Conservation (phyloP, 2,329 filamentous ascomycete genomes). For the Hirsutella rhossiliensis region DNA sequence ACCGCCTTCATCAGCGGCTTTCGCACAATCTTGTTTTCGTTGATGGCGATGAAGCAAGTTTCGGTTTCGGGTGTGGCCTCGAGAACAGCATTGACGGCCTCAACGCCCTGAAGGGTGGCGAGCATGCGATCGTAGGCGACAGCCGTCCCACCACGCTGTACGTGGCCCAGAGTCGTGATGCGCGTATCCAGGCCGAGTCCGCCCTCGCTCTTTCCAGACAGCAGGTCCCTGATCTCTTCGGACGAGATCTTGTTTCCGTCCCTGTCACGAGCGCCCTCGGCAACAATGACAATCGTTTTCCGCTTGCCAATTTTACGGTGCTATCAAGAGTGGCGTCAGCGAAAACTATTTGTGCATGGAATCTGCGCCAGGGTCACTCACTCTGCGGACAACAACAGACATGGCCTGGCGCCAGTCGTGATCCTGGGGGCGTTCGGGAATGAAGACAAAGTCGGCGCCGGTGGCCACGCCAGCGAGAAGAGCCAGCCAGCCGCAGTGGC, state of each 20-base stretch:
- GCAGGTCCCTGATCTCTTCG: conserved; percentile 71
- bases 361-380: conserved; percentile 22
- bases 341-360: neutral
- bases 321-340: conserved; percentile 25
- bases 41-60: conserved; percentile 91
- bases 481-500: conserved; percentile 95
- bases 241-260: conserved; percentile 76
- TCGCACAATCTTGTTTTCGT: conserved; percentile 93
- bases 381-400: conserved; percentile 63
- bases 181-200: conserved; percentile 79
- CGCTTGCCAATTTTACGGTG: conserved; percentile 84
- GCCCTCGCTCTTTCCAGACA: conserved; percentile 54
- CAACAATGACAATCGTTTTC: conserved; percentile 96
- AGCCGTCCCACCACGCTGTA: conserved; percentile 88
- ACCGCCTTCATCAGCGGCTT: conserved; percentile 87
- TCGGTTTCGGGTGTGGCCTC: conserved; percentile 81
- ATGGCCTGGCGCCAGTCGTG: conserved; percentile 86
- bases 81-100: conserved; percentile 84
- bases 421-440: conserved; percentile 82
- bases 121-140: conserved; percentile 93
- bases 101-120: conserved; percentile 83
- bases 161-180: conserved; percentile 90
- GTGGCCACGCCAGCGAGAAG: conserved; percentile 93
- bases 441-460: conserved; percentile 93
- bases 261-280: conserved; percentile 83